These are phyloP conservation scores for Trichophyton equinum DNA, from an alignment of 2,329 filamentous ascomycete species.

Conservation along the genomic window DNA sequence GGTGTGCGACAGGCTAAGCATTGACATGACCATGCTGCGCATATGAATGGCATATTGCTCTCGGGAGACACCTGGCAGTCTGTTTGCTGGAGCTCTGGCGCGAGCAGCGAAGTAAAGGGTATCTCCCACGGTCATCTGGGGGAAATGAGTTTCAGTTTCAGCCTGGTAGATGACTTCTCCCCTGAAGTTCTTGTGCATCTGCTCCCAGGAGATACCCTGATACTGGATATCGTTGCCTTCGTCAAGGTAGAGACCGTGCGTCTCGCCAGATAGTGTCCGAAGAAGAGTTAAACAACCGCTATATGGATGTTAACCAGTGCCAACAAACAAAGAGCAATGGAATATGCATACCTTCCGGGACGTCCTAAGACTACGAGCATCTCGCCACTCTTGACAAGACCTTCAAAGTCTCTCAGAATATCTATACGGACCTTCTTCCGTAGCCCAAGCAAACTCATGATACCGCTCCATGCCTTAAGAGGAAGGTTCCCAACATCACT, in stretches of 20 bases:
- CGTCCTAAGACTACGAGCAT: constrained; percentile 46
- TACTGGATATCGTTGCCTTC: constrained; percentile 66
- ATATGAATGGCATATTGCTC: constrained; percentile 31
- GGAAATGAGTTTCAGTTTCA: constrained; percentile 74
- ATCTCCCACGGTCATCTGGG: constrained; percentile 76
- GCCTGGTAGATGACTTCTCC: constrained; percentile 79
- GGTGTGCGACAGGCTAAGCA: constrained; percentile 48
- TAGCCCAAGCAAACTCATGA: constrained; percentile 18
- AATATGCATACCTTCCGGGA: constrained; percentile 27
- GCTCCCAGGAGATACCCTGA: constrained; percentile 36
- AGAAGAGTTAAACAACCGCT: constrained; percentile 63
- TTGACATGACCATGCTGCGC: constrained; percentile 36
- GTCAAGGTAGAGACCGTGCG: constrained; percentile 67
- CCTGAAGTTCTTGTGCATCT: constrained; percentile 48
- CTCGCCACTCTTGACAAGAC: constrained; percentile 46
- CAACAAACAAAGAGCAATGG: not conserved
- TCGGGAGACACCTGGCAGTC: constrained; percentile 41
- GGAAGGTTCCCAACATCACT: constrained; percentile 33
- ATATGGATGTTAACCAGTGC: not conserved
- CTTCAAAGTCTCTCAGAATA: constrained; percentile 53
- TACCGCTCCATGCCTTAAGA: constrained; percentile 23
- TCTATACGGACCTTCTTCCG: constrained; percentile 36
- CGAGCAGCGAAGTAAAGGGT: constrained; percentile 77
- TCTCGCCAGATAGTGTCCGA: constrained; percentile 74
- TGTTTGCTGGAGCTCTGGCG: constrained; percentile 70